Conservation (phyloP, 2,329 filamentous ascomycete genomes). For the Stagonosporopsis tanaceti region DNA sequence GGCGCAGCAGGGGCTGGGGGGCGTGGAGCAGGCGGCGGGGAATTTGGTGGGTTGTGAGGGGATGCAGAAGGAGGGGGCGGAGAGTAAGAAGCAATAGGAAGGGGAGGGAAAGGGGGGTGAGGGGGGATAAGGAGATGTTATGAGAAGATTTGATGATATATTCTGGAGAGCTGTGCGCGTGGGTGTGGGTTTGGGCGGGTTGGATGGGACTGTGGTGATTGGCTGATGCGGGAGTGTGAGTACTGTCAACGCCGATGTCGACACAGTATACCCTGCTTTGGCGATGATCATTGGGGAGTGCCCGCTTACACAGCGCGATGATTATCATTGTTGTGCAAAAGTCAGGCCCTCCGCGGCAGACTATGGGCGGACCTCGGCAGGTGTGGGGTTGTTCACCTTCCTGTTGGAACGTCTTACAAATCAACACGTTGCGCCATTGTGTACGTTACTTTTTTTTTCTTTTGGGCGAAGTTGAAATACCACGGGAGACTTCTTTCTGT, state of each 20-base stretch:
- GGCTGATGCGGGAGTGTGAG: no score
- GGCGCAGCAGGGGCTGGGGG: slow-evolving; percentile 64
- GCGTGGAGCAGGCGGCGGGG: slow-evolving; percentile 70
- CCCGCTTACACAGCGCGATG: no score
- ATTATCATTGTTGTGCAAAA: not conserved
- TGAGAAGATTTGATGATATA: no score
- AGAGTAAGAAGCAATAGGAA: slow-evolving; percentile 38
- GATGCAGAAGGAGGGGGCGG: slow-evolving; percentile 62
- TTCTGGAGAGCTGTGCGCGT: no score
- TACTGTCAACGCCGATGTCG: no score
- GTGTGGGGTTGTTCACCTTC: slow-evolving; percentile 11
- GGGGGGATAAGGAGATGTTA: not conserved
- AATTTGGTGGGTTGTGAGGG: slow-evolving; percentile 72
- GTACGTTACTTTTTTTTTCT: not conserved
- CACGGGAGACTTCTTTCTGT: no score
- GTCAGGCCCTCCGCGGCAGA: slow-evolving; percentile 5
- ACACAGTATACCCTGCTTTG: no score
- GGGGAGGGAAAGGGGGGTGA: slow-evolving; percentile 27
- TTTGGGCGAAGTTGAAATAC: not conserved
- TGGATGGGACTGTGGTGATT: no score
- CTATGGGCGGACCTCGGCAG: slow-evolving; percentile 16
- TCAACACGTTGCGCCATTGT: slow-evolving; percentile 10
- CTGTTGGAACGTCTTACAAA: slow-evolving; percentile 13
- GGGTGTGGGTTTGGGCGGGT: no score
- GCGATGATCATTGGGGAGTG: no score